Conservation (phyloP, 169 alveolate species). For the Eimeria acervulina region DNA sequence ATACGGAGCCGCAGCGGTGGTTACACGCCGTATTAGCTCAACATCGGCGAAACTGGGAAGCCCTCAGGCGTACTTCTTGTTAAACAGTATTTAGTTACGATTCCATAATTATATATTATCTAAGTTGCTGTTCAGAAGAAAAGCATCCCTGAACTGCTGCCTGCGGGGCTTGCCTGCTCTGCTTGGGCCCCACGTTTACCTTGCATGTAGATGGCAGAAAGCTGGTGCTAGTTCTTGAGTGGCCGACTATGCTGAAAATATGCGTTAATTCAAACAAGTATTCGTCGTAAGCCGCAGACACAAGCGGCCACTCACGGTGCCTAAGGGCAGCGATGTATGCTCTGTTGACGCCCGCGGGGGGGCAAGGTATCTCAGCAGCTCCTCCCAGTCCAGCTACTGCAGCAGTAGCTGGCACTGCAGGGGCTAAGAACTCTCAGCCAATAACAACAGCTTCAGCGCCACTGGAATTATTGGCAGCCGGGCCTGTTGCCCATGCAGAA, state of each 20-base stretch:
- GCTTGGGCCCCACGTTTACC: background rate
- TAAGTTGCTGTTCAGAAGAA: background rate
- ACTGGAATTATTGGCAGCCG: background rate
- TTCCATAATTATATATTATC: background rate
- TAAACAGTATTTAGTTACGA: background rate
- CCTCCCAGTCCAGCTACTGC: background rate
- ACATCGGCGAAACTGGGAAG: background rate
- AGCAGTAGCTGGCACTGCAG: background rate
- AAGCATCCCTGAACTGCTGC: background rate
- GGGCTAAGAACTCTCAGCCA: background rate
- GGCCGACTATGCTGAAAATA: too few relatives aligned
- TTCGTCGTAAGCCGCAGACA: too few relatives aligned
- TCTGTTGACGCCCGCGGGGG: background rate
- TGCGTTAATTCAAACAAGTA: too few relatives aligned
- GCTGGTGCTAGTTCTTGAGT: background rate
- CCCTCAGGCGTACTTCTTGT: background rate
- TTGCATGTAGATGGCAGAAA: background rate
- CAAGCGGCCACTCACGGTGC: background rate
- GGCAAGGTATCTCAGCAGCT: background rate
- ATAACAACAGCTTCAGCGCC: background rate
- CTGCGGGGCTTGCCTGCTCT: background rate
- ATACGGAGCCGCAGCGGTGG: background rate
- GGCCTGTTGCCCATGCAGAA: background rate
- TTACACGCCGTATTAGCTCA: background rate
- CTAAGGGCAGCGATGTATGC: constrained; percentile 12